phyloP scores from a whole-genome alignment of 768 basidiomycete species.

The Kwoniella dendrophila region DNA sequence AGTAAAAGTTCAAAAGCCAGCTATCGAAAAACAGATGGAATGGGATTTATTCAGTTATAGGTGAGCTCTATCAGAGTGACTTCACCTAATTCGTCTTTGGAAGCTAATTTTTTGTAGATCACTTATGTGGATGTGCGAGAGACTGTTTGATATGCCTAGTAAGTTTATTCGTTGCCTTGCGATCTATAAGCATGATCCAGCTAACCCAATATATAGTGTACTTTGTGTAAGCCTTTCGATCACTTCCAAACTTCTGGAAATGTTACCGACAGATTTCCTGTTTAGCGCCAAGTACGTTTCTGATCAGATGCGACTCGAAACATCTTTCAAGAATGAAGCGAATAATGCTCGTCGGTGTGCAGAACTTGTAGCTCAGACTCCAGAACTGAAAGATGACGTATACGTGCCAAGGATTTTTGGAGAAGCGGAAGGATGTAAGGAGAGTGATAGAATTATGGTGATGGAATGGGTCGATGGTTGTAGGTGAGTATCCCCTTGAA shows the following conservation, averaged over 20 bases:
- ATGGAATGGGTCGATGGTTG: constrained; percentile 57
- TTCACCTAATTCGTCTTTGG: background rate
- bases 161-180: constrained; percentile 19
- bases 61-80: constrained; percentile 26
- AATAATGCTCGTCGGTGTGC: constrained; percentile 73
- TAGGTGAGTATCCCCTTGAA: constrained; percentile 33
- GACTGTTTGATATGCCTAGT: constrained; percentile 77
- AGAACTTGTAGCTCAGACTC: constrained; percentile 69
- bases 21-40: constrained; percentile 79
- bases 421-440: constrained; percentile 42
- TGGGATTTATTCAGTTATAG: constrained; percentile 60
- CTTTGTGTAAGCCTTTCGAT: constrained; percentile 33
- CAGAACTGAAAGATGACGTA: constrained; percentile 69
- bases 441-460: constrained; percentile 68
- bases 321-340: constrained; percentile 80
- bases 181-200: background rate
- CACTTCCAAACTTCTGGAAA: background rate
- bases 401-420: constrained; percentile 66
- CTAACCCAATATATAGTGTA: constrained; percentile 33
- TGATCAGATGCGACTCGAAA: constrained; percentile 77
- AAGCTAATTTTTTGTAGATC: constrained; percentile 52
- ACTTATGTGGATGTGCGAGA: constrained; percentile 57
- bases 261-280: too few relatives aligned
- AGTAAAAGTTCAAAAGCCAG: constrained; percentile 88
- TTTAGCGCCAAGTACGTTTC: constrained; percentile 60